Evolutionary conservation across 1,139 yeast species (phyloP).

Genomic region (Diutina pseudorugosa): DNA sequence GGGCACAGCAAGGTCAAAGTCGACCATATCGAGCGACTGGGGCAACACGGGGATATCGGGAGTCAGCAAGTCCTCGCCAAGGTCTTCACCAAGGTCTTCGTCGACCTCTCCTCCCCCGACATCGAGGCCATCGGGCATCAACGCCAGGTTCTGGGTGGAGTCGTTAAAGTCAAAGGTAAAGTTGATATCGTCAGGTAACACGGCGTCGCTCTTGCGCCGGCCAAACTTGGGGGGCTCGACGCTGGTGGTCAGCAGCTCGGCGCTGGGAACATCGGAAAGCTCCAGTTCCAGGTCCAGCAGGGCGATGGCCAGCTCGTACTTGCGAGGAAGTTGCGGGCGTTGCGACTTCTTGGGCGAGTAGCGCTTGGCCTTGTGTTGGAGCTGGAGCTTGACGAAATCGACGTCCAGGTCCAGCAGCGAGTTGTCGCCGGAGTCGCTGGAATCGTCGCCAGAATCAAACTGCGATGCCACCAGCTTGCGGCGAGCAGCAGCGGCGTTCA

Average conservation of each 20-base stretch:
- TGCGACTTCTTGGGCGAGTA: background rate
- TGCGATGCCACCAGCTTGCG: conserved; percentile 6
- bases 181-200: conserved; percentile 38
- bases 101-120: conserved; percentile 11
- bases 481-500: conserved; percentile 7
- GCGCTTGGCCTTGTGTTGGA: conserved; percentile 44
- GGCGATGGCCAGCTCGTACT: background rate
- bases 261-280: background rate
- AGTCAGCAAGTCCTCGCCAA: conserved; percentile 4
- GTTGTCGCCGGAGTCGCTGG: conserved; percentile 12
- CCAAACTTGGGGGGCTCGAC: conserved; percentile 6
- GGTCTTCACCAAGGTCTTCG: conserved; percentile 26
- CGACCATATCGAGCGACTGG: conserved; percentile 9
- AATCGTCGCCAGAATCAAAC: conserved; percentile 15
- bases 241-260: conserved; percentile 7
- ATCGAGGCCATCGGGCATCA: background rate
- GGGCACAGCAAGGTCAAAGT: conserved; percentile 28
- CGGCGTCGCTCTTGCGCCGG: conserved; percentile 27
- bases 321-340: background rate
- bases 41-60: background rate
- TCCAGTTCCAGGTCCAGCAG: conserved; percentile 1
- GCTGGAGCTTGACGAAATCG: conserved; percentile 60
- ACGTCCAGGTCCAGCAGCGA: conserved; percentile 40
- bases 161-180: conserved; percentile 48
- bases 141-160: conserved; percentile 6